Evolutionary conservation across 2,329 filamentous ascomycete genomes (phyloP).

Genomic region (Westerdykella aurantiaca): DNA sequence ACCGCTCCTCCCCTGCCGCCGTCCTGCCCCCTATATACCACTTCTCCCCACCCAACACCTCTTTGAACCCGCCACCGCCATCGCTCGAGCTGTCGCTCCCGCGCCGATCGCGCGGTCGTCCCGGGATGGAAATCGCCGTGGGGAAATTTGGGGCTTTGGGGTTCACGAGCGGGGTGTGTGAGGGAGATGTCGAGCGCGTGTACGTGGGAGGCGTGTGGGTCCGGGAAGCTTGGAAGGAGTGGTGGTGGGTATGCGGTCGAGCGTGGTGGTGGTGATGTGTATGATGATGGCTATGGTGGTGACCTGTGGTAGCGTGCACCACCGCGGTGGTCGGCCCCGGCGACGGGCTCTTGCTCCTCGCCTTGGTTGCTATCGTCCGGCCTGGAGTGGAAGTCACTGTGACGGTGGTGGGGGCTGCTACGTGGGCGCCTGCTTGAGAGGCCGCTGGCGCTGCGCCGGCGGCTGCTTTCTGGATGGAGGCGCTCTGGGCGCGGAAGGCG

Average conservation of each 20-base stretch:
- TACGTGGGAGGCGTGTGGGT: slow-evolving; percentile 34
- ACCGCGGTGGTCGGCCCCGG: slow-evolving; percentile 35
- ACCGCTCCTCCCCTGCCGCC: slow-evolving; percentile 69
- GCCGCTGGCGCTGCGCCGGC: too few species aligned
- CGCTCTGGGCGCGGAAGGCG: slow-evolving; percentile 60
- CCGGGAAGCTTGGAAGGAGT: slow-evolving; percentile 35
- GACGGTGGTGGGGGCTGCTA: slow-evolving; percentile 28
- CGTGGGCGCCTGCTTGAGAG: slow-evolving; percentile 39
- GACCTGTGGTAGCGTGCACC: slow-evolving; percentile 32
- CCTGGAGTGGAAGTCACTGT: slow-evolving; percentile 33
- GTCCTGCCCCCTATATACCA: slow-evolving; percentile 78
- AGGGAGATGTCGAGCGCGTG: slow-evolving; percentile 34
- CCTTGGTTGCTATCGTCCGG: slow-evolving; percentile 35
- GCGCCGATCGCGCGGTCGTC: slow-evolving; percentile 42
- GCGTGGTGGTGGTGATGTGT: too few species aligned
- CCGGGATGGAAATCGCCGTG: not conserved
- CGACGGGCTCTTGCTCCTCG: slow-evolving; percentile 18
- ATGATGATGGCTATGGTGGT: too few species aligned
- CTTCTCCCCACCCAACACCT: slow-evolving; percentile 66
- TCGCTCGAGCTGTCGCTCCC: slow-evolving; percentile 72
- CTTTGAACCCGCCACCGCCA: slow-evolving; percentile 55
- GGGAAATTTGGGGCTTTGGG: slow-evolving; percentile 8
- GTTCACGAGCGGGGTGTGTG: too few species aligned
- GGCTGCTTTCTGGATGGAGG: slow-evolving; percentile 48
- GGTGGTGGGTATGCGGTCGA: too few species aligned